Evolutionary conservation across 768 basidiomycete genomes (phyloP), one percentile per base, ranked within the genome.

Genomic region (Agaricus sinodeliciosus): DNA sequence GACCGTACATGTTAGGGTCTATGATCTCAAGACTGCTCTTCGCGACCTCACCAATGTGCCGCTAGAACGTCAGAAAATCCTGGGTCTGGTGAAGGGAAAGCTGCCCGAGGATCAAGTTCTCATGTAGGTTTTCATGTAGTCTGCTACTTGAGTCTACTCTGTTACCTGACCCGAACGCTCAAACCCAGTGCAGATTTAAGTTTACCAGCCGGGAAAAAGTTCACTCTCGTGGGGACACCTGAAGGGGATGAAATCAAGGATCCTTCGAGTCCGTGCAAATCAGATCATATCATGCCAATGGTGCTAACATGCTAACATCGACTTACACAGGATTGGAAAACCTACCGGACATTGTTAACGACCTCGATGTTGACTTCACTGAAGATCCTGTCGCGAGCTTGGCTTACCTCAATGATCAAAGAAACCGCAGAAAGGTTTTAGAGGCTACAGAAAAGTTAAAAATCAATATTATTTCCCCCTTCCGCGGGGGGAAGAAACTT

Each of bases 201-300:
- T 39, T 71, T 90, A 4, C 56, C 69, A 0, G 61, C 71, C 15
- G 80, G 83, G 43, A 84, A 84, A 72, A 90, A 85, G 62, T 94
- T 94, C 62, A 87, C 82, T n/a, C 72, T 93, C 9, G 70, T 94
- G 16, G 93, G 93, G 9, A 94, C 91, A 5, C 88, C 90, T 1
- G 81, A 90, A 67, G 90, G 90, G 28, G 77, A 86, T 55, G 90
- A 91, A 63, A 83, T 92, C 63, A 90, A 88, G 63, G 89, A 90
- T 67, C 87, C 86, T 9, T 77, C 80, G 8, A 69, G 86, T 82
- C 56, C 57, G 72, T 65, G 16, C 37, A 48, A 9, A 13, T 27
- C 12, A 36, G 35, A 41, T 44, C 7, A 49, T 49, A 28, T 26
- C 13, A 48, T 34, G 12, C 27, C 13, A 44, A 43, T 28, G 15